Evolutionary conservation across 768 basidiomycete genomes (phyloP), one percentile per base, ranked within the genome.

Genomic region (Psilocybe tampanensis): DNA sequence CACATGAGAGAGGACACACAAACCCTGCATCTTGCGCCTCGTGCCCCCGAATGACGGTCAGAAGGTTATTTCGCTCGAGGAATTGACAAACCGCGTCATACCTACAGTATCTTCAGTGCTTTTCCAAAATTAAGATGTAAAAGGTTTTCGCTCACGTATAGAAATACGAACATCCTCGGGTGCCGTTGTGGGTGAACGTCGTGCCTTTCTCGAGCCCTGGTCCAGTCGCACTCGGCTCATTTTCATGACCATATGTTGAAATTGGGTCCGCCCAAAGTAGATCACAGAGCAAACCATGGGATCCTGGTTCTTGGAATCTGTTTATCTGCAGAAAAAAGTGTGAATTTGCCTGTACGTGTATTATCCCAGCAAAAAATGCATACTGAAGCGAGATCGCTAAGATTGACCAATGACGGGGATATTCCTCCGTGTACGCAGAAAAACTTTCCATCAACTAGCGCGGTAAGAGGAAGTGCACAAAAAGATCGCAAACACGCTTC

Each of bases 401-500:
- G 77, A 6, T 84, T 86, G 43, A 87, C 74, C 1, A 99, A 80
- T 61, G 91, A 87, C 0, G 97, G 97, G 0, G 92, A 94, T 34
- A 99, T 81, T 3, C 97, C 97, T 2, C 97, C 97, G 63, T 98
- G 97, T 2, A 98, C 94, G 67, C 96, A 98, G 71, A 99, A 90
- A 79, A 99, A 98, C 66, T 94, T 91, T 60, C 86, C 82, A 70
- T 99, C 97, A 72, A 99, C 91, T 55, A 98, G 77, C 7, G 94
- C 97, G 0, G 94, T 83, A 32, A 99, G 75, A 2, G 97, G 97
- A 5, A 99, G 80, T 21, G 92, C 88, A 66, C 88, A 89, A 77
- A 98, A 99, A 0, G 92, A 92, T 43, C 86, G 81, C 66, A 94
- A 85, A 70, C 94, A 97, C 1, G 94, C 95, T 57, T 98, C 93